A percentile compares a stretch with the other conserved stretches of the same genome.
Evolutionary conservation across 2,329 filamentous ascomycete genomes (phyloP).

Genomic region (Cladorrhinum sp.): DNA sequence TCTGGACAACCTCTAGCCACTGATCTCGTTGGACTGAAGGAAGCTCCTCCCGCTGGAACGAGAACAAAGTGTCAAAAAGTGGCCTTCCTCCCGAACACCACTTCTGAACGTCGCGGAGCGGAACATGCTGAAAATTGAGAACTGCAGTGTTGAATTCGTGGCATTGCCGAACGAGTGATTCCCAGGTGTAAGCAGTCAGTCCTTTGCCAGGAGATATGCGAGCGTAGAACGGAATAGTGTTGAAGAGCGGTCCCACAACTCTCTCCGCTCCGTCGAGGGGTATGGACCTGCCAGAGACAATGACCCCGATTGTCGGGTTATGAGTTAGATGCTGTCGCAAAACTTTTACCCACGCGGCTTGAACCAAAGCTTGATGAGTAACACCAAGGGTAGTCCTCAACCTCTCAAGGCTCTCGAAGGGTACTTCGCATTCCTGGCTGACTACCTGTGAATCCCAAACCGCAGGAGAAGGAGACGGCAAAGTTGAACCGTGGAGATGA

Average conservation of each 20-base stretch:
- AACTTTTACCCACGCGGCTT: conserved; percentile 69
- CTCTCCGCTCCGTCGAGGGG: conserved; percentile 62
- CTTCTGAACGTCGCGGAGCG: conserved; percentile 75
- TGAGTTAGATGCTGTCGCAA: conserved; percentile 49
- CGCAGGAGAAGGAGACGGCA: conserved; percentile 24
- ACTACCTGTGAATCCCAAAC: conserved; percentile 20
- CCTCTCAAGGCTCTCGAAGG: conserved; percentile 45
- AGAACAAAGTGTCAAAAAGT: conserved; percentile 78
- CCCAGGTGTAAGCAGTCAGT: conserved; percentile 46
- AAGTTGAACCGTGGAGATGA: conserved; percentile 44
- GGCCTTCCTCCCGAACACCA: conserved; percentile 62
- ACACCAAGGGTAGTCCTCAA: conserved; percentile 61
- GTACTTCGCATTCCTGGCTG: conserved; percentile 30
- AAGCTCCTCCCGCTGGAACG: conserved; percentile 62
- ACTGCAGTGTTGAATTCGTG: conserved; percentile 68
- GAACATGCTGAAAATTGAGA: conserved; percentile 73
- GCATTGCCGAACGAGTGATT: conserved; percentile 57
- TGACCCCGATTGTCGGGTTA: conserved; percentile 60
- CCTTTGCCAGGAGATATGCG: neutral
- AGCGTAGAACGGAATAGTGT: conserved; percentile 73
- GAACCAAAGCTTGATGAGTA: conserved; percentile 74
- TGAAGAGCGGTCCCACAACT: conserved; percentile 82
- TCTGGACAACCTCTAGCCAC: conserved; percentile 52
- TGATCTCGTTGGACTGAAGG: conserved; percentile 26
- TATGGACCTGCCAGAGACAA: conserved; percentile 75